These are phyloP conservation scores for Epichloe glyceriae DNA, from an alignment of 2,329 filamentous ascomycete genomes.

Conservation along the genomic window DNA sequence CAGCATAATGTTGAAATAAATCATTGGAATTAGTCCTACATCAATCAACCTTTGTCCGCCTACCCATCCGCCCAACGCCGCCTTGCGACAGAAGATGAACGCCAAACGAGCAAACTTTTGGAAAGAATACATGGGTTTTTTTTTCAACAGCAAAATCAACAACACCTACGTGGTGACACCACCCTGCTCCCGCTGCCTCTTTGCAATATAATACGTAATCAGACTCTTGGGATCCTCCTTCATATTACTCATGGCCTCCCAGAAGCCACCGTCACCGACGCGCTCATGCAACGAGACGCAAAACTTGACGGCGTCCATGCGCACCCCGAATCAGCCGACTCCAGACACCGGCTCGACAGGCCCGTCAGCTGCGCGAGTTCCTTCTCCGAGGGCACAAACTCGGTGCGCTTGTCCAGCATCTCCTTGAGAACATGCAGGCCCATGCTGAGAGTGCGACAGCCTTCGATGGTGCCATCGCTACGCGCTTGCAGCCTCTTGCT, in stretches of 20 bases:
- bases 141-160: no score
- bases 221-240: slow-evolving; percentile 63
- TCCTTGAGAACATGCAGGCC: slow-evolving; percentile 50
- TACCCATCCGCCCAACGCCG: background rate
- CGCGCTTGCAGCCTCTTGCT: slow-evolving; percentile 31
- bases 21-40: no score
- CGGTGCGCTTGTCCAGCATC: slow-evolving; percentile 37
- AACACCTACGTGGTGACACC: background rate
- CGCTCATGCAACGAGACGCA: slow-evolving; percentile 57
- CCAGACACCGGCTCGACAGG: slow-evolving; percentile 43
- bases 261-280: slow-evolving; percentile 50
- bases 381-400: slow-evolving; percentile 35
- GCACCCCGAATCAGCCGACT: slow-evolving; percentile 49
- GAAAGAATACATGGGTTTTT: no score
- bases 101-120: background rate
- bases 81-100: background rate
- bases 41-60: no score
- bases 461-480: slow-evolving; percentile 29
- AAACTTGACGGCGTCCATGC: slow-evolving; percentile 69
- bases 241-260: slow-evolving; percentile 50
- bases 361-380: slow-evolving; percentile 39
- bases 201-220: slow-evolving; percentile 71
- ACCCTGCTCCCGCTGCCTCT: slow-evolving; percentile 45
- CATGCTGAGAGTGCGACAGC: slow-evolving; percentile 44
- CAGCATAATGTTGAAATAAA: no score